A percentile compares a stretch with the other conserved stretches of the same genome.
Evolutionary conservation across 768 basidiomycete species (phyloP).

Genomic region (Kwoniella botswanensis): DNA sequence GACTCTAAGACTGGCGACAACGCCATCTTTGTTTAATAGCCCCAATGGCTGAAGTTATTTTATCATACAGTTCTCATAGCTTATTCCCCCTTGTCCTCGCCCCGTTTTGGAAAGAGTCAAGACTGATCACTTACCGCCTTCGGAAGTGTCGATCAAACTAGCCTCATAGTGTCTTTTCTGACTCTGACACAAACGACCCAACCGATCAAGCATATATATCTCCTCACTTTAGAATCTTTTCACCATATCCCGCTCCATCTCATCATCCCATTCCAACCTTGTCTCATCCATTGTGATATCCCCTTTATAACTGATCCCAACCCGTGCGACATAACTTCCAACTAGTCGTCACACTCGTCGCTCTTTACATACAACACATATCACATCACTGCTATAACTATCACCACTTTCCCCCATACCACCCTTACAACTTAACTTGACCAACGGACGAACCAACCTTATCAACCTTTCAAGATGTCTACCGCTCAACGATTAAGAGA

Average conservation of each 20-base stretch:
- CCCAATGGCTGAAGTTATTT: conserved; percentile 22
- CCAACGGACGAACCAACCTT: conserved; percentile 19
- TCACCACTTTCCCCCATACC: not conserved
- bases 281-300: conserved; percentile 23
- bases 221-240: not conserved
- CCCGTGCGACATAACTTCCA: conserved; percentile 25
- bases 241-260: not conserved
- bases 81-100: not conserved
- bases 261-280: conserved; percentile 9
- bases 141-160: conserved; percentile 21
- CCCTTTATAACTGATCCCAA: conserved; percentile 15
- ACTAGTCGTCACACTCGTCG: conserved; percentile 24
- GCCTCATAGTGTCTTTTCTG: not conserved
- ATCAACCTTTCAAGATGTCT: conserved; percentile 20
- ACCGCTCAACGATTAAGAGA: conserved; percentile 40
- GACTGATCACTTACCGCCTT: conserved; percentile 20
- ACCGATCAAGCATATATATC: conserved; percentile 15
- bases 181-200: conserved; percentile 4
- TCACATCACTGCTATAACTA: conserved; percentile 19
- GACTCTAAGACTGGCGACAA: conserved; percentile 22
- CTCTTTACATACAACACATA: conserved; percentile 26
- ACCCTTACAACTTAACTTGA: not conserved
- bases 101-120: not conserved
- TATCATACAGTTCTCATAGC: not conserved
- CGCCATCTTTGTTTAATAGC: conserved; percentile 17